Base-by-base conservation (phyloP, 202 grass and related monocot genomes). In the Setaria italica region DNA sequence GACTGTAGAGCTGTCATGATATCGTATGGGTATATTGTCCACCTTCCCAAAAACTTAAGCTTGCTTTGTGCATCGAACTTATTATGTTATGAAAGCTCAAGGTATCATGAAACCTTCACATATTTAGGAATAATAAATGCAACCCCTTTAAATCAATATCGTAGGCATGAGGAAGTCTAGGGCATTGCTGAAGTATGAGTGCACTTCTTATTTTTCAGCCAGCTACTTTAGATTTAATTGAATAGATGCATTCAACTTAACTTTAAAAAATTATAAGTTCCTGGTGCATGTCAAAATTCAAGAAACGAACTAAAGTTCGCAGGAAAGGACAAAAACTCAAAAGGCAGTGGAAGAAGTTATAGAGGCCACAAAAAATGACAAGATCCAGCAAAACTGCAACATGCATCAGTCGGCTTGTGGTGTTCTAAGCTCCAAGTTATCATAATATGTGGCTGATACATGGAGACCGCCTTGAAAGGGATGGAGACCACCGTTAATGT, bases 341-440 rank as follows among this genome's bases (percentile, higher is more conserved):
- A 49, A 9, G 15, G 2, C 6, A 14, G 11, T 71, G 7, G n/a
- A 60, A 70, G n/a, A 82, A 63, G 35, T 69, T 60, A 77, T 17
- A 42, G 21, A 77, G 55, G 11, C 53, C 60, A 29, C 14, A 43
- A 63, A 82, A 82, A 54, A 30, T 3, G 4, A 8, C 10, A 88
- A 64, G 21, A 43, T 3, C 25, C 12, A 79, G 7, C 41, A 70
- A 74, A 80, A 8, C 21, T 8, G 4, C 49, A 80, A 83, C 51
- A 2, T 77, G 0, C 60, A 62, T 51, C 12, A 6, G 53, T 5
- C 55, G 34, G 70, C 3, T 78, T 0, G 30, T 14, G 48, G 56
- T 86, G 56, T 66, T 33, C 64, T 67, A 69, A 84, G 76, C 68
- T 87, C 85, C 89, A 87, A 49, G 35, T 57, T 54, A 79, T 63